These are phyloP conservation scores for Gaeumannomyces sp. DNA, from an alignment of 2,329 filamentous ascomycete species.

Conservation along the genomic window DNA sequence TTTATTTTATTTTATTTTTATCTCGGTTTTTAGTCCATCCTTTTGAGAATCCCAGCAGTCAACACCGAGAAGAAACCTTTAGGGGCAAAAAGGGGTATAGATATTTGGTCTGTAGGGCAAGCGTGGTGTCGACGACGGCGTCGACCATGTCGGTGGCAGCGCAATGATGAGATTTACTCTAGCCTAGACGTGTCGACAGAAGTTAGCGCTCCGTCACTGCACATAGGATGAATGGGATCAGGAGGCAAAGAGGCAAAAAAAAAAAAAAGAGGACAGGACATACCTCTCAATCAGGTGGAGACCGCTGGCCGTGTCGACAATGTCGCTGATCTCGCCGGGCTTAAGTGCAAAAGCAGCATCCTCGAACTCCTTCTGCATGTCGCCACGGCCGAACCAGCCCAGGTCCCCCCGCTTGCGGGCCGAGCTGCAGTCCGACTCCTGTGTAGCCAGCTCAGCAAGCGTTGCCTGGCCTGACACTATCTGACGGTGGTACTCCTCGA, in stretches of 20 bases:
- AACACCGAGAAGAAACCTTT: too few species aligned
- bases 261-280: too few species aligned
- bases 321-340: slow-evolving; percentile 75
- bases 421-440: slow-evolving; percentile 92
- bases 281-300: slow-evolving; percentile 95
- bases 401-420: slow-evolving; percentile 90
- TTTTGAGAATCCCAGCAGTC: neutral
- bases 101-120: neutral
- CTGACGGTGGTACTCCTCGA: slow-evolving; percentile 66
- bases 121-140: neutral
- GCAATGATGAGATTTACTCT: neutral
- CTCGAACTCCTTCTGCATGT: slow-evolving; percentile 99
- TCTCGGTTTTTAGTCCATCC: neutral
- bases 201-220: neutral
- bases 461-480: slow-evolving; percentile 65
- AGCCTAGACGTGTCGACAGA: neutral
- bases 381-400: slow-evolving; percentile 87
- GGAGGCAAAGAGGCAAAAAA: too few species aligned
- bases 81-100: neutral
- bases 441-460: slow-evolving; percentile 77
- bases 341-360: slow-evolving; percentile 88
- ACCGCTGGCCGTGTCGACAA: slow-evolving; percentile 90
- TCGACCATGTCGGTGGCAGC: neutral
- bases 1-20: neutral
- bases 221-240: too few species aligned